Conservation (phyloP, 2,329 filamentous ascomycete species). For the Epichloe sylvatica region DNA sequence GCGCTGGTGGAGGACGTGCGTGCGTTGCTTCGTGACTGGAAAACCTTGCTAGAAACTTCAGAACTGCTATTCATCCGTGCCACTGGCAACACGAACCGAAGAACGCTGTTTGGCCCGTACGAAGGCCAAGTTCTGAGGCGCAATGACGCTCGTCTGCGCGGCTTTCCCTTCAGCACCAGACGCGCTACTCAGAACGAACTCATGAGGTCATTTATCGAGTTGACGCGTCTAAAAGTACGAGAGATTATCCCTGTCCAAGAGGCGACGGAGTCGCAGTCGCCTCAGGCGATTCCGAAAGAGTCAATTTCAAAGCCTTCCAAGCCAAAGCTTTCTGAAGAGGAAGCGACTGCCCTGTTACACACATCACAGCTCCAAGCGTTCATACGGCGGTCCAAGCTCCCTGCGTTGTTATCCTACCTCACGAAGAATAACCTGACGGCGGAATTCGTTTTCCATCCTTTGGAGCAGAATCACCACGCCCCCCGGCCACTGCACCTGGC, state of each 20-base stretch:
- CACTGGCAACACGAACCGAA: slow-evolving; percentile 71
- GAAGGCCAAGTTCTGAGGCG: slow-evolving; percentile 71
- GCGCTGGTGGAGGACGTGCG: slow-evolving; percentile 83
- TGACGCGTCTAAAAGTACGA: slow-evolving; percentile 77
- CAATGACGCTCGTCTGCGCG: slow-evolving; percentile 67
- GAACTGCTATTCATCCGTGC: slow-evolving; percentile 82
- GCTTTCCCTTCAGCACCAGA: slow-evolving; percentile 86
- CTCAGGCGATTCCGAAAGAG: slow-evolving; percentile 20
- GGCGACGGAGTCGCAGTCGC: slow-evolving; percentile 28
- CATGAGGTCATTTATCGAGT: slow-evolving; percentile 85
- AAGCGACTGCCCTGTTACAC: slow-evolving; percentile 69
- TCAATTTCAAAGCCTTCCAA: slow-evolving; percentile 36
- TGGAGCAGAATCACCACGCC: slow-evolving; percentile 61
- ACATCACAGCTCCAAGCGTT: slow-evolving; percentile 81
- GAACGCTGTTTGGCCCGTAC: slow-evolving; percentile 81
- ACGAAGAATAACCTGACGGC: slow-evolving; percentile 57
- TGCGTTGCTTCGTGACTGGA: slow-evolving; percentile 71
- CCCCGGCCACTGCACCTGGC: slow-evolving; percentile 82
- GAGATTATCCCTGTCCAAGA: slow-evolving; percentile 57
- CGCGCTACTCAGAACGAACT: slow-evolving; percentile 87
- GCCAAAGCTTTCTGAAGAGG: slow-evolving; percentile 63
- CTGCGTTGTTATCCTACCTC: slow-evolving; percentile 73
- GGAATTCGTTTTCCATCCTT: slow-evolving; percentile 62
- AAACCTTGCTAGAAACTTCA: slow-evolving; percentile 65
- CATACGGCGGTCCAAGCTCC: slow-evolving; percentile 78